Conservation (phyloP, 2,329 filamentous ascomycete genomes). For the Ophiocordyceps camponoti-saundersi region DNA sequence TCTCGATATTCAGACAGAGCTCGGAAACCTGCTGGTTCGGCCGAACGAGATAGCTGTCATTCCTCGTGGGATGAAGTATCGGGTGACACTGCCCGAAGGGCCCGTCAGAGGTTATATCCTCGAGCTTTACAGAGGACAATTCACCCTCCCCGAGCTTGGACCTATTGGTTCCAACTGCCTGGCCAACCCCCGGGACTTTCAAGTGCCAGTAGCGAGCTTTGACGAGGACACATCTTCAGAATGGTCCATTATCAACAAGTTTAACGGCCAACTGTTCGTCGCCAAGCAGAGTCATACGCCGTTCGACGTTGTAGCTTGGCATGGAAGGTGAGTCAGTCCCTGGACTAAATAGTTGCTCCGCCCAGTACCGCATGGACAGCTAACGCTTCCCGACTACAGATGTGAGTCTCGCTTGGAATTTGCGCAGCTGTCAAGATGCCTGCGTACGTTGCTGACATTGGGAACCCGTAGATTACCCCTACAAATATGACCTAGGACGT, state of each 20-base stretch:
- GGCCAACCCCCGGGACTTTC: constrained; percentile 63
- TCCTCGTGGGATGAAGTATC: constrained; percentile 57
- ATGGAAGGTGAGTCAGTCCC: constrained; percentile 39
- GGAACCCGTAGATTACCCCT: constrained; percentile 38
- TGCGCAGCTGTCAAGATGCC: too few species aligned
- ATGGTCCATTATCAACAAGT: constrained; percentile 38
- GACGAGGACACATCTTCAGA: constrained; percentile 22
- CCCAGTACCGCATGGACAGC: neutral
- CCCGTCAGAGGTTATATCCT: constrained; percentile 57
- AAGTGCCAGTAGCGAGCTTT: constrained; percentile 53
- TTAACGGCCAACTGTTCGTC: constrained; percentile 47
- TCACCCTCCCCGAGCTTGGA: constrained; percentile 52
- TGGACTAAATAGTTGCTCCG: neutral
- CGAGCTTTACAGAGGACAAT: constrained; percentile 59
- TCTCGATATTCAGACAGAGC: constrained; percentile 61
- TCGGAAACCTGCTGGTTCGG: constrained; percentile 57
- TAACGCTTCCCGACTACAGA: neutral
- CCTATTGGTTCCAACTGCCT: constrained; percentile 59
- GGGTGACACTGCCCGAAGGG: constrained; percentile 45
- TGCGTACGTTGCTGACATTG: too few species aligned
- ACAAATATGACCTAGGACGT: constrained; percentile 66
- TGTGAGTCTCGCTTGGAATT: neutral
- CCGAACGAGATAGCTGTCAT: constrained; percentile 66
- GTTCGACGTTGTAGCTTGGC: constrained; percentile 69
- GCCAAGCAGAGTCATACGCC: constrained; percentile 53